These are phyloP conservation scores for Letharia columbiana DNA, from an alignment of 495 filamentous ascomycete species.

Conservation along the genomic window DNA sequence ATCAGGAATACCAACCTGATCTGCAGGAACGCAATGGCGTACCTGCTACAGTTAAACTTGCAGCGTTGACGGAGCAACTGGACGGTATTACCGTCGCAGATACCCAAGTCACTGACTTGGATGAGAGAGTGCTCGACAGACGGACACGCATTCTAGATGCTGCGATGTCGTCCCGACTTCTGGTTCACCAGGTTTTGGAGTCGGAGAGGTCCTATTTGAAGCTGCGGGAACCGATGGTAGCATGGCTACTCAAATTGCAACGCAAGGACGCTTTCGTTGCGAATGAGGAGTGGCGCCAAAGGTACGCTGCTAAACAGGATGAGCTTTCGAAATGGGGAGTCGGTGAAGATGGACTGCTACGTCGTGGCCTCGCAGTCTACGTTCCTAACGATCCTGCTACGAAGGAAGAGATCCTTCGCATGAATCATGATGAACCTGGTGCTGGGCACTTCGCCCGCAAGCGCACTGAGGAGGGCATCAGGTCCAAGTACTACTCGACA, in stretches of 20 bases:
- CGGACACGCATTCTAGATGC: neutral
- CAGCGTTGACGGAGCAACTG: neutral
- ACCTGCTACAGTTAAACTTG: neutral
- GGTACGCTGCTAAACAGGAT: neutral
- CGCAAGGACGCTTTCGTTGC: no score
- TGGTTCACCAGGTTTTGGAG: neutral
- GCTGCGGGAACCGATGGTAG: neutral
- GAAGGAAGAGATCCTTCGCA: no score
- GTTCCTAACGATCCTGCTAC: neutral
- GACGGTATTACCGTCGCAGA: neutral
- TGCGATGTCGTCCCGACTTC: neutral
- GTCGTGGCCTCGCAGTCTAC: neutral
- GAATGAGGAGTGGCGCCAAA: neutral
- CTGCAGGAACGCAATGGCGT: neutral
- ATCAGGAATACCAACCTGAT: neutral
- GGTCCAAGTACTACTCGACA: no score
- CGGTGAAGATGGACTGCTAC: neutral
- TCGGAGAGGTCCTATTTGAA: neutral
- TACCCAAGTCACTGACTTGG: neutral
- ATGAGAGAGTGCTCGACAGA: no score
- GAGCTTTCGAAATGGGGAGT: neutral
- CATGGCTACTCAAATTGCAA: neutral
- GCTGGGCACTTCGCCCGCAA: neutral
- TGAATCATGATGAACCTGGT: neutral
- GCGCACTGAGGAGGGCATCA: neutral